Percentiles rank a stretch among this genome's conserved stretches.
phyloP scores from a whole-genome alignment of 2,329 filamentous ascomycete genomes.

The Cladosporium sp. region DNA sequence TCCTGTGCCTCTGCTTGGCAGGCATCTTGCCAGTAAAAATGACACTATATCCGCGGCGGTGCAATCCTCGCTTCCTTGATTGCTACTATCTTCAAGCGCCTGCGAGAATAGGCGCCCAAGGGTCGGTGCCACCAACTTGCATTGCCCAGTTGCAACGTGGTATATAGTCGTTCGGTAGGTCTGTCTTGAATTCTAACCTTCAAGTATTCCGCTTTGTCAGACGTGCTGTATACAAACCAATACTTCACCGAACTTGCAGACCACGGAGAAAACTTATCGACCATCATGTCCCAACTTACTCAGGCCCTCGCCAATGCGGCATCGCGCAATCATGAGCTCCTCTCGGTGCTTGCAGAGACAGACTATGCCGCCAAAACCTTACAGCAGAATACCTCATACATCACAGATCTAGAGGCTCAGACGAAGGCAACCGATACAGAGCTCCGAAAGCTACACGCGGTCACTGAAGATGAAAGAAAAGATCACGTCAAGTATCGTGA shows the following conservation, averaged over 20 bases:
- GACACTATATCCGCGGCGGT: constrained; percentile 7
- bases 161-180: not conserved
- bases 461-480: constrained; percentile 50
- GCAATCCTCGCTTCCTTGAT: constrained; percentile 4
- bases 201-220: not conserved
- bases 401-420: constrained; percentile 49
- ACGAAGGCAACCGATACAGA: constrained; percentile 40
- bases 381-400: constrained; percentile 47
- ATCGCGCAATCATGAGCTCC: constrained; percentile 40
- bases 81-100: not conserved
- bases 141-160: not conserved
- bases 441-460: constrained; percentile 42
- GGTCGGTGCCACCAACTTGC: not conserved
- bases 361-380: constrained; percentile 52
- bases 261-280: not conserved
- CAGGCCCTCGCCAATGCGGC: constrained; percentile 23
- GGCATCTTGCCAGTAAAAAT: not conserved
- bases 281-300: constrained; percentile 8
- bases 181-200: not conserved
- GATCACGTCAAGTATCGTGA: constrained; percentile 57
- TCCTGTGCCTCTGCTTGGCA: constrained; percentile 1
- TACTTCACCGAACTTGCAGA: not conserved
- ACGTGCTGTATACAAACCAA: not conserved
- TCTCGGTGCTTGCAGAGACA: constrained; percentile 50
- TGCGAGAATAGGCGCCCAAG: not conserved